Evolutionary conservation across 2,329 filamentous ascomycete genomes (phyloP), one percentile per base, ranked within the genome.

Genomic region (Colletotrichum sublineola): DNA sequence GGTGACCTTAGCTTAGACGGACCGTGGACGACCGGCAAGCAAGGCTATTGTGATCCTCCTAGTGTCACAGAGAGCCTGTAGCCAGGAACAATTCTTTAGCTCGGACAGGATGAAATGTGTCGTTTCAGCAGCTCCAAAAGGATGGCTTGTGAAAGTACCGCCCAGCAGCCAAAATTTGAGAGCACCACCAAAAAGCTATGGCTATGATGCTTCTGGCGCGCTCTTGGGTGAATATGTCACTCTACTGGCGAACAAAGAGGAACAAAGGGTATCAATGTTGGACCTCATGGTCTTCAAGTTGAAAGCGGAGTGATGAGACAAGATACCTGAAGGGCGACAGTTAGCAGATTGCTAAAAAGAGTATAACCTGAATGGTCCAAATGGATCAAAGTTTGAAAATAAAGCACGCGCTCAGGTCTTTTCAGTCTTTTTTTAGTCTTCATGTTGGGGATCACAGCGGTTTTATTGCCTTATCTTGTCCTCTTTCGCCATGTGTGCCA

Each of bases 401-500:
- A 15, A 9, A 42, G 31, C 70, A 75, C 73, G 74, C 76, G 75
- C 86, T 93, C 91, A 93, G 91, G 88, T 93, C 91, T 93, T 93
- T 93, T 92, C 90, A 93, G 90, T 92, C 89, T 87, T 79, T 77
- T 78, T 77, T 78, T 81, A 78, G 80, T 84, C 87, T 80, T 89
- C 85, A 89, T 80, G 74, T 84, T 82, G 79, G 81, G 79, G 80
- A 83, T 84, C 80, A 77, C 86, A 83, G 79, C 86, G 87, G 88
- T 81, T 89, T 84, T 80, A 78, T 81, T 77, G 76, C 74, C 56
- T 57, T 38, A n/a, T 53, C 62, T 58, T 63, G 71, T 52, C 63
- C 70, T 68, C 15, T 72, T 74, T 73, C 64, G 14, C 48, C 44
- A 66, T 90, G 83, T 91, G 78, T 78, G 84, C 86, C 86, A 83